A percentile compares a stretch with the other conserved stretches of the same genome.
Evolutionary conservation across 768 basidiomycete species (phyloP).

Genomic region (Pulveroboletus ravenelii): DNA sequence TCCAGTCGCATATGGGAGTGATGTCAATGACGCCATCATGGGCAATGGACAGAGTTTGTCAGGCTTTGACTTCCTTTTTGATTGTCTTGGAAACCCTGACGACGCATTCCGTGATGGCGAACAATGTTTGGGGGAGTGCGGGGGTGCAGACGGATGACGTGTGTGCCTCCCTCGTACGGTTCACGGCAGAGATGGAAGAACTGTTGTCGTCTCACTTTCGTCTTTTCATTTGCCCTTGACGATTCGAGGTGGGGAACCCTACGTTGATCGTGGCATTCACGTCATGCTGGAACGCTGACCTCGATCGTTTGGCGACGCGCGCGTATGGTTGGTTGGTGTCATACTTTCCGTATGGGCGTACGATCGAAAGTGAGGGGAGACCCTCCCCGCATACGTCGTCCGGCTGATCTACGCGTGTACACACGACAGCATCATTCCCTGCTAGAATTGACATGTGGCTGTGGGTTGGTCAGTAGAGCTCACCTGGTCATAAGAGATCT

Average conservation of each 20-base stretch:
- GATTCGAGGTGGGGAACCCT: slow-evolving; percentile 8
- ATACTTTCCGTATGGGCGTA: slow-evolving; percentile 3
- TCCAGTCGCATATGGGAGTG: slow-evolving; percentile 3
- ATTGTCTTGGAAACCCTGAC: slow-evolving; percentile 14
- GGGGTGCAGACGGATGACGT: slow-evolving; percentile 20
- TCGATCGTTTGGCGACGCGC: slow-evolving; percentile 6
- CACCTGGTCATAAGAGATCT: too few species aligned
- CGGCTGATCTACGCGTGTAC: slow-evolving; percentile 3
- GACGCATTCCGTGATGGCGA: slow-evolving; percentile 9
- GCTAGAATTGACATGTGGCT: not conserved
- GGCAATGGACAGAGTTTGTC: not conserved
- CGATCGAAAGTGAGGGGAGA: slow-evolving; percentile 3
- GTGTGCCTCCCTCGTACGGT: not conserved
- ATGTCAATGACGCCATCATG: slow-evolving; percentile 18
- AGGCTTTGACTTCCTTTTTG: slow-evolving; percentile 1
- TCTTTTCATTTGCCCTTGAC: not conserved
- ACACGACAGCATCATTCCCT: too few species aligned
- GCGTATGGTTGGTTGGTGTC: slow-evolving; percentile 5
- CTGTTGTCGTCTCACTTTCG: not conserved
- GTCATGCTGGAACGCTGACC: slow-evolving; percentile 2
- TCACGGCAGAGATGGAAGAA: slow-evolving; percentile 7
- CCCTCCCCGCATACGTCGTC: not conserved
- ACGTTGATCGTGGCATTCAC: slow-evolving; percentile 8
- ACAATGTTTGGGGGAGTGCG: slow-evolving; percentile 17
- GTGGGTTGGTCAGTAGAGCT: not conserved